These are phyloP conservation scores for Suillus decipiens DNA, from an alignment of 768 basidiomycete species.

Conservation along the genomic window DNA sequence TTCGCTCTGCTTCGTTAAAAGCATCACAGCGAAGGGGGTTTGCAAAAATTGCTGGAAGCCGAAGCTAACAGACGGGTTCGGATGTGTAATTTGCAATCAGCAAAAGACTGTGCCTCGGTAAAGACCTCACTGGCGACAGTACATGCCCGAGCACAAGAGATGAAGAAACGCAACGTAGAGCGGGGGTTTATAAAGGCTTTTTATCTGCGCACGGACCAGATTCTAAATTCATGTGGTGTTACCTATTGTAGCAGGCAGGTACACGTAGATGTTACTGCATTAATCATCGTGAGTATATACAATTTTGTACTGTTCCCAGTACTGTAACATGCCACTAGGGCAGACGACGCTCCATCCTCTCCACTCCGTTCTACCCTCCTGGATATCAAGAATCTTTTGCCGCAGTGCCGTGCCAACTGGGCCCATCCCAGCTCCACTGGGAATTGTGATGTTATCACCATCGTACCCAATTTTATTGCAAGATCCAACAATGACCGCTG, in stretches of 20 bases:
- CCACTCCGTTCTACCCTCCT: slow-evolving; percentile 65
- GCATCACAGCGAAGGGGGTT: slow-evolving; percentile 21
- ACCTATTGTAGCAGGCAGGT: not conserved
- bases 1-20: not conserved
- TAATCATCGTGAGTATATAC: too few species aligned
- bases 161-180: slow-evolving; percentile 32
- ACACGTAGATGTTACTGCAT: too few species aligned
- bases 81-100: slow-evolving; percentile 97
- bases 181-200: slow-evolving; percentile 40
- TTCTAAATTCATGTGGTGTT: not conserved
- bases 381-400: slow-evolving; percentile 73
- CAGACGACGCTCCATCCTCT: slow-evolving; percentile 64
- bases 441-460: slow-evolving; percentile 62
- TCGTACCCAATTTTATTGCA: slow-evolving; percentile 75
- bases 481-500: slow-evolving; percentile 75
- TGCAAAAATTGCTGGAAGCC: slow-evolving; percentile 92
- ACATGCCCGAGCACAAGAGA: slow-evolving; percentile 96
- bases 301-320: too few species aligned
- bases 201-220: slow-evolving; percentile 52
- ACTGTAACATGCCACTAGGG: not conserved
- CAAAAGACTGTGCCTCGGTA: slow-evolving; percentile 94
- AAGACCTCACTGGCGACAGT: slow-evolving; percentile 94
- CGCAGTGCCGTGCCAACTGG: slow-evolving; percentile 69
- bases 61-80: slow-evolving; percentile 90
- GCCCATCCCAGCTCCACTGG: slow-evolving; percentile 47